phyloP scores from a whole-genome alignment of 768 basidiomycete genomes.

The Boletus reticulatus region DNA sequence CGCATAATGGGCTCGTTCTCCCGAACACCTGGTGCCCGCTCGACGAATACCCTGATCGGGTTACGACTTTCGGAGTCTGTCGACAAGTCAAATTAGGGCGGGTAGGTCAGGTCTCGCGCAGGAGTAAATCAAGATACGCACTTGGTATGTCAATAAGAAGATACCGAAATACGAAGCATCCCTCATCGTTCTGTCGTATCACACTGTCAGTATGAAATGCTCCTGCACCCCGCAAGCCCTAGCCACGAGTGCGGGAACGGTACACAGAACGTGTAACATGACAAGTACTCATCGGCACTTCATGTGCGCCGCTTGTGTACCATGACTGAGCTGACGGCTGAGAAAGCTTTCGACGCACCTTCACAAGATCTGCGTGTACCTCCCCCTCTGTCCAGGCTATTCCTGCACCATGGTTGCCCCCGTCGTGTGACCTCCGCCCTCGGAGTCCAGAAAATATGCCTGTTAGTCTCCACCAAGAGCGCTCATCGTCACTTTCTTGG shows the following conservation, averaged over 20 bases:
- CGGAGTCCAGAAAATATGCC: conserved; percentile 69
- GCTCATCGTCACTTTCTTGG: conserved; percentile 30
- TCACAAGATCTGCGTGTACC: conserved; percentile 75
- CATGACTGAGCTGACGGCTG: background rate
- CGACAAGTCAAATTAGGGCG: conserved; percentile 9
- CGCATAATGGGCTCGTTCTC: conserved; percentile 72
- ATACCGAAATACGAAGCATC: conserved; percentile 76
- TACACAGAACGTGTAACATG: background rate
- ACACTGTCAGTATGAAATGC: conserved; percentile 8
- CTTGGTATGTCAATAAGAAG: conserved; percentile 78
- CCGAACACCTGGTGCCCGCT: conserved; percentile 60
- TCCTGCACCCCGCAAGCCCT: background rate
- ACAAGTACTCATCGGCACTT: background rate
- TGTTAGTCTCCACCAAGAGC: conserved; percentile 52
- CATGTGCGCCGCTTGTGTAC: background rate
- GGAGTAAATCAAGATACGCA: conserved; percentile 39
- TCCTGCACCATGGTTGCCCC: conserved; percentile 36
- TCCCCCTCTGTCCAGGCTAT: conserved; percentile 69
- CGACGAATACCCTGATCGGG: conserved; percentile 67
- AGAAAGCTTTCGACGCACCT: conserved; percentile 44
- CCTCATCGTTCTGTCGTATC: conserved; percentile 60
- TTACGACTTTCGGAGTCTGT: conserved; percentile 62
- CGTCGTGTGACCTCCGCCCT: conserved; percentile 35
- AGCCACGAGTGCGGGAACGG: conserved; percentile 1
- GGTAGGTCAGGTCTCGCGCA: background rate